Conservation (phyloP, 2,329 filamentous ascomycete genomes). For the Curvularia verruculosa region DNA sequence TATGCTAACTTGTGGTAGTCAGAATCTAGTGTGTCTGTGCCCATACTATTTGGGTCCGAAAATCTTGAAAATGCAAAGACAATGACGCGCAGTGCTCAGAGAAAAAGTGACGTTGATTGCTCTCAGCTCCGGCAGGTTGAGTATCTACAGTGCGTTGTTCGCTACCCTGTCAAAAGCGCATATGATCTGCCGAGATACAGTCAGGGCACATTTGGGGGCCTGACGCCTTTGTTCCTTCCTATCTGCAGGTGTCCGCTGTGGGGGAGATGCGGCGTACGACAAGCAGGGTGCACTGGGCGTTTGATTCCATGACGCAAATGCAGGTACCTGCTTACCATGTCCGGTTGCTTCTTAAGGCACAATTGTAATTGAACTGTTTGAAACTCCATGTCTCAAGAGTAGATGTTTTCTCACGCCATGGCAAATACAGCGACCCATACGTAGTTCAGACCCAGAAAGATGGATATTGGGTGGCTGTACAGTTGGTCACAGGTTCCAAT, state of each 20-base stretch:
- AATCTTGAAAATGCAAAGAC: not conserved
- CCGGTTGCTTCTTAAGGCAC: not conserved
- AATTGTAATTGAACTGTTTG: not conserved
- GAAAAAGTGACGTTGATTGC: not conserved
- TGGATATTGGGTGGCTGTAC: not conserved
- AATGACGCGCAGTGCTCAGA: not conserved
- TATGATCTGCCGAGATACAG: not conserved
- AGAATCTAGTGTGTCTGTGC: not conserved
- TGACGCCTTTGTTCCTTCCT: slow-evolving; percentile 1
- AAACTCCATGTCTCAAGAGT: not conserved
- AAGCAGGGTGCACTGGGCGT: not conserved
- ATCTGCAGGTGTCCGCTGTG: slow-evolving; percentile 3
- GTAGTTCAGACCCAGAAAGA: not conserved
- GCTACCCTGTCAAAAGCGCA: not conserved
- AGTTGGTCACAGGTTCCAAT: not conserved
- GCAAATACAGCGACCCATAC: not conserved
- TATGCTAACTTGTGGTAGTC: not conserved
- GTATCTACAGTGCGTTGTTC: not conserved
- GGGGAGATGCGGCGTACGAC: slow-evolving; percentile 1
- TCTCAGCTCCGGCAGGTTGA: not conserved
- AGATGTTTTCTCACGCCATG: not conserved
- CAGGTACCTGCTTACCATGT: not conserved
- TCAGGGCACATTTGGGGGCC: not conserved
- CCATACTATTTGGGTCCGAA: not conserved
- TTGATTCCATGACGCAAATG: not conserved